Conservation (phyloP, 805 yeast species). For the Candida ficus region DNA sequence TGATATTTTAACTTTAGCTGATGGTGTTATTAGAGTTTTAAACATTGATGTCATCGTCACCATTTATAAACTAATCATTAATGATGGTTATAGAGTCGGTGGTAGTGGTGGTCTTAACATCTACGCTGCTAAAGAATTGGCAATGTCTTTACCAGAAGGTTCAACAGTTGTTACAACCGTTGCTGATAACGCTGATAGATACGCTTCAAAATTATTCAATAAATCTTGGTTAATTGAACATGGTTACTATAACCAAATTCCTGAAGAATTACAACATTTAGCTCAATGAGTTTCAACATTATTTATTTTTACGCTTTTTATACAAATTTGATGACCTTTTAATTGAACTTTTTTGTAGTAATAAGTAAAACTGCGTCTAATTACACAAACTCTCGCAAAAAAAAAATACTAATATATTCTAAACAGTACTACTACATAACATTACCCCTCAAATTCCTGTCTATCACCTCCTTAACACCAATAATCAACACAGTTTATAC, state of each 20-base stretch:
- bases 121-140: constrained; percentile 19
- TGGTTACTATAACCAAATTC: constrained; percentile 20
- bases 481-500: no score
- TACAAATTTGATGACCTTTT: no score
- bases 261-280: constrained; percentile 13
- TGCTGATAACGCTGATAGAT: constrained; percentile 22
- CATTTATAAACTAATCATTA: constrained; percentile 14
- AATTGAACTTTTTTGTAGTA: no score
- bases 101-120: constrained; percentile 23
- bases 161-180: constrained; percentile 23
- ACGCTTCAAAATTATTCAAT: constrained; percentile 22
- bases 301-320: no score
- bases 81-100: constrained; percentile 19
- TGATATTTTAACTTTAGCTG: constrained; percentile 15
- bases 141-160: constrained; percentile 20
- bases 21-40: constrained; percentile 15
- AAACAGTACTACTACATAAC: no score
- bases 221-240: constrained; percentile 15
- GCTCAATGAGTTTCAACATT: constrained; percentile 4
- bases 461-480: no score
- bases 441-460: no score
- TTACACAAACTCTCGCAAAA: no score
- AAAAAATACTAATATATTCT: no score
- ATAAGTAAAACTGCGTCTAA: no score
- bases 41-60: constrained; percentile 18